A percentile compares a stretch with the other conserved stretches of the same genome.
These are phyloP conservation scores for Thalassiosira hispida DNA, from an alignment of 352 stramenopile species.

Conservation along the genomic window DNA sequence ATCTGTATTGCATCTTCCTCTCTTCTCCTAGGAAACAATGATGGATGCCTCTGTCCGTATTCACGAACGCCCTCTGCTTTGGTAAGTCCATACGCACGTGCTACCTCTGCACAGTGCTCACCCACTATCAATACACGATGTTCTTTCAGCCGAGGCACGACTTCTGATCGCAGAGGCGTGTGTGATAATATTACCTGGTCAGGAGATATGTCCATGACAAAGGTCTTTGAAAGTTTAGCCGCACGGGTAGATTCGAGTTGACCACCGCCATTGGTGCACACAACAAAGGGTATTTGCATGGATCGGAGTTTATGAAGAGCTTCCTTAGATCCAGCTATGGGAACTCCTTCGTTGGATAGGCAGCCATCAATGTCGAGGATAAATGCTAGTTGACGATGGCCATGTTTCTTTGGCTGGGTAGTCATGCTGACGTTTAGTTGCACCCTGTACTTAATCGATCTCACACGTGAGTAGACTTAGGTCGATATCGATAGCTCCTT, in stretches of 20 bases:
- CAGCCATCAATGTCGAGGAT: constrained; percentile 30
- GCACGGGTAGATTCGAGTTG: constrained; percentile 24
- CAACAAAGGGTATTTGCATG: constrained; percentile 15
- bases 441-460: too few species aligned
- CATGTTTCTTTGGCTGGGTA: background rate
- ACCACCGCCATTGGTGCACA: constrained; percentile 27
- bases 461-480: too few species aligned
- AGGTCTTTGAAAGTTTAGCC: constrained; percentile 14
- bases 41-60: constrained; percentile 13
- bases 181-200: constrained; percentile 33
- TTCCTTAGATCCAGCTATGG: constrained; percentile 13
- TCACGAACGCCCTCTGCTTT: constrained; percentile 16
- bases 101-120: constrained; percentile 21
- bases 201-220: constrained; percentile 17
- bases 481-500: too few species aligned
- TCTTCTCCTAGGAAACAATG: constrained; percentile 14
- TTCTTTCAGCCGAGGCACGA: constrained; percentile 16
- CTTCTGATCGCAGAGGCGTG: constrained; percentile 19
- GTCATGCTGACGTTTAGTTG: background rate
- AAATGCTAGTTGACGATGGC: background rate
- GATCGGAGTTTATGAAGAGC: constrained; percentile 11
- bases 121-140: constrained; percentile 28
- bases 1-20: constrained; percentile 1
- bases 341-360: constrained; percentile 24
- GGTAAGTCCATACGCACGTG: constrained; percentile 18